A percentile compares a stretch with the other conserved stretches of the same genome.
These are phyloP conservation scores for Capronia epimyces DNA, from an alignment of 2,329 filamentous ascomycete genomes.

Conservation along the genomic window DNA sequence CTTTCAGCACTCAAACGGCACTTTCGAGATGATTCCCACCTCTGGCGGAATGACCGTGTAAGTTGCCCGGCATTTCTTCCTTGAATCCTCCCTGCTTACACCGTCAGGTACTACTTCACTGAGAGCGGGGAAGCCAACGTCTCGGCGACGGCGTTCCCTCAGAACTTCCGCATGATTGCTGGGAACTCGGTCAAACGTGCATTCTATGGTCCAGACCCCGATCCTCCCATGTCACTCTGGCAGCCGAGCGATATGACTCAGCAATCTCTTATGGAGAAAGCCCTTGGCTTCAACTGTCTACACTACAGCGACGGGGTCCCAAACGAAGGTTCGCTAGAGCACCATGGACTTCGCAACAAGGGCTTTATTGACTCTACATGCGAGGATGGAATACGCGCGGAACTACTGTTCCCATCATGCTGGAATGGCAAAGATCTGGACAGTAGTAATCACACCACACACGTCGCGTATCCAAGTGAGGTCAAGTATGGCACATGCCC, in stretches of 20 bases:
- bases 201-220: constrained; percentile 64
- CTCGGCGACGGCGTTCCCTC: constrained; percentile 58
- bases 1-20: constrained; percentile 65
- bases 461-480: constrained; percentile 72
- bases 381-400: constrained; percentile 71
- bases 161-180: constrained; percentile 74
- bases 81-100: neutral
- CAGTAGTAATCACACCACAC: constrained; percentile 50
- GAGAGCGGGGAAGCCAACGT: constrained; percentile 31
- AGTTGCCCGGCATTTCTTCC: constrained; percentile 33
- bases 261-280: constrained; percentile 66
- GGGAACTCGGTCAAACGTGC: constrained; percentile 64
- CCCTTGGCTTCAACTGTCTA: constrained; percentile 90
- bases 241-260: constrained; percentile 60
- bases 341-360: constrained; percentile 78
- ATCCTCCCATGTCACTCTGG: constrained; percentile 68
- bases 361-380: constrained; percentile 74
- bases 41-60: constrained; percentile 80
- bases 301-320: constrained; percentile 58
- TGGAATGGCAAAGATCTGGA: constrained; percentile 68
- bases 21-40: constrained; percentile 64
- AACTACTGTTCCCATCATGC: constrained; percentile 84
- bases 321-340: constrained; percentile 69
- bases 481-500: constrained; percentile 76
- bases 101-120: constrained; percentile 72